phyloP scores from a whole-genome alignment of 306 rosid species.

The Cyamopsis tetragonoloba region DNA sequence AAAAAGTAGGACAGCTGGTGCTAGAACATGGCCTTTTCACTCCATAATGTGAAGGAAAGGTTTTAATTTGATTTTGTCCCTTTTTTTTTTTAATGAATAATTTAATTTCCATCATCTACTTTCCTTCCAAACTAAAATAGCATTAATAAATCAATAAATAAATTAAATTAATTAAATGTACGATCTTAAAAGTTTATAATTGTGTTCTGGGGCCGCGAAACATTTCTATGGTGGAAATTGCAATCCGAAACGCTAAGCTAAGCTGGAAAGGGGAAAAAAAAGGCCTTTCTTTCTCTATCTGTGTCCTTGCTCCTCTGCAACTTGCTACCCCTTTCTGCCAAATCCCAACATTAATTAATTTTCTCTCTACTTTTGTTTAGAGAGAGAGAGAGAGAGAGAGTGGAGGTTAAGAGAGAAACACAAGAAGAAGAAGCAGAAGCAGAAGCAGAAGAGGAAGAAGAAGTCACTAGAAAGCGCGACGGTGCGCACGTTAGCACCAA shows the following conservation, averaged over 20 bases:
- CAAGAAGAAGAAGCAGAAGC: neutral
- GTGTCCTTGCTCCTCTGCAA: neutral
- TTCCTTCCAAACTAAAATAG: no score
- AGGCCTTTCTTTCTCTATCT: neutral
- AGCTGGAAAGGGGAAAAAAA: constrained; percentile 28
- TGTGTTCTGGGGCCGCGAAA: constrained; percentile 20
- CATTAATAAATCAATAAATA: no score
- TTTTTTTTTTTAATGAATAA: no score
- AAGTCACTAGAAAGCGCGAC: no score
- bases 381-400: neutral
- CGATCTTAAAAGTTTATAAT: neutral
- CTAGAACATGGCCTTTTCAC: constrained; percentile 17
- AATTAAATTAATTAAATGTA: neutral
- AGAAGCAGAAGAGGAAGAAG: constrained; percentile 3
- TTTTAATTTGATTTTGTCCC: neutral
- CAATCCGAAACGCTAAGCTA: constrained; percentile 24
- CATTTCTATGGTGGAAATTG: constrained; percentile 43
- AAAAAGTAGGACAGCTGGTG: constrained; percentile 31
- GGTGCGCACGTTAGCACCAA: no score
- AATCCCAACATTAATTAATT: neutral
- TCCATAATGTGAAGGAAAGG: neutral
- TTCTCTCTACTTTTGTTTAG: neutral
- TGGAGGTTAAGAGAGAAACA: neutral
- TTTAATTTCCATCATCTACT: no score
- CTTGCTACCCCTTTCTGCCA: neutral